Evolutionary conservation across 208 protist species (phyloP).

Genomic region (Trypanosoma avium): DNA sequence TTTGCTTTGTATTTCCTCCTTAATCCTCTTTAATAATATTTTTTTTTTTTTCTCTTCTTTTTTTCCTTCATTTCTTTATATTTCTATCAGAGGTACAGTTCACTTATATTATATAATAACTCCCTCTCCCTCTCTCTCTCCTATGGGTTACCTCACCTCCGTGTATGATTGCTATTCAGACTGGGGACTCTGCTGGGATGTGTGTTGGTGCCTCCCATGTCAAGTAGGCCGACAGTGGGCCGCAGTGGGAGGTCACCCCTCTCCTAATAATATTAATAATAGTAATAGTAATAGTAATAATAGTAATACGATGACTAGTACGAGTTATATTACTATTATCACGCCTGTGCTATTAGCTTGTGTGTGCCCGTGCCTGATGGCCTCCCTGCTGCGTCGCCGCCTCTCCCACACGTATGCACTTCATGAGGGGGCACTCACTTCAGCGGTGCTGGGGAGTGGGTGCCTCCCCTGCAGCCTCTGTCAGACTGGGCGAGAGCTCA

Average conservation of each 20-base stretch:
- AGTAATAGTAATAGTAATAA: no score
- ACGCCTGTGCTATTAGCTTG: background rate
- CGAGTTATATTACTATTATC: no score
- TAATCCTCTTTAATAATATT: no score
- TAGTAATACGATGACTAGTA: no score
- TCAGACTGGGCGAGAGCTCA: conserved; percentile 12
- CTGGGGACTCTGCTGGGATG: background rate
- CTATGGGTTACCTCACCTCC: conserved; percentile 12
- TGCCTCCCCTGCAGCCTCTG: conserved; percentile 10
- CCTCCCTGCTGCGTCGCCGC: background rate
- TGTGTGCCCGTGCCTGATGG: conserved; percentile 3
- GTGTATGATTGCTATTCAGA: conserved; percentile 10
- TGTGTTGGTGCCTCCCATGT: background rate
- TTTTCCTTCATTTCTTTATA: conserved; percentile 10
- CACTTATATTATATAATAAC: background rate
- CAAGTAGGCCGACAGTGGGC: conserved; percentile 9
- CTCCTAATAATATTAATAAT: no score
- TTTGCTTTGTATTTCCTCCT: no score
- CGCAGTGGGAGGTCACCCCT: no score
- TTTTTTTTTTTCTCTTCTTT: conserved; percentile 3
- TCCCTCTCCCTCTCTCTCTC: background rate
- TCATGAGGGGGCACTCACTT: background rate
- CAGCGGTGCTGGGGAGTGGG: background rate
- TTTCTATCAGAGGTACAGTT: background rate
- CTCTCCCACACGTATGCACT: background rate